Evolutionary conservation across 345 rosid species (phyloP), one percentile per base, ranked within the genome.

Genomic region (Camelina sativa): DNA sequence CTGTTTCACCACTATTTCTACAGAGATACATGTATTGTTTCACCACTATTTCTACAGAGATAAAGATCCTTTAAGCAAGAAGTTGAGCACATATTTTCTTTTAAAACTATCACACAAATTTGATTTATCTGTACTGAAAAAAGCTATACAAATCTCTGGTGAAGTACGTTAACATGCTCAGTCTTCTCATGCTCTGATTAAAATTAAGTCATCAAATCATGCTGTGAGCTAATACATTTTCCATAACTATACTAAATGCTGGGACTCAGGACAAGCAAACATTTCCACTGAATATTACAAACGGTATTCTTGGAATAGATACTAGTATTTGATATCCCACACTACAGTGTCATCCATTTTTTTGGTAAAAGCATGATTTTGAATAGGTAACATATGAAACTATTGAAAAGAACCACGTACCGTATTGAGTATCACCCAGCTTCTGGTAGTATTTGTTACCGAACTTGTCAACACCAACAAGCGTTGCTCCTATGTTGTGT

Each of bases 401-500:
- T 65, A 46, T 8, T 44, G 50, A 57, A 38, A 68, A 43, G 51
- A 75, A 47, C 4, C 58, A 69, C 91, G 44, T 69, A 95, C 98
- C 99, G 74, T 57, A 80, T 57, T 90, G 96, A 38, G 83, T 83
- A 58, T 81, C 90, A 54, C 82, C 88, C 25, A 86, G 89, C 59
- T 79, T 95, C 90, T 92, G 86, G 62, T 89, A 92, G 78, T 92
- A 95, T 83, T 95, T 92, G 74, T 95, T 95, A 59, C 98, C 98
- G 25, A 88, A 82, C 75, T 88, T 95, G 84, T 95, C 99, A 40
- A 90, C 86, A 15, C 98, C 98, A 61, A 90, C 86, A 62, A 90
- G 84, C 3, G 84, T 86, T 44, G 94, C 98, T 67, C 99, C 98
- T 48, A 88, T 85, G 72, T 84, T 87, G 81, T 95, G 99, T 74